phyloP scores from a whole-genome alignment of 345 rosid species.

The Brassica nigra region DNA sequence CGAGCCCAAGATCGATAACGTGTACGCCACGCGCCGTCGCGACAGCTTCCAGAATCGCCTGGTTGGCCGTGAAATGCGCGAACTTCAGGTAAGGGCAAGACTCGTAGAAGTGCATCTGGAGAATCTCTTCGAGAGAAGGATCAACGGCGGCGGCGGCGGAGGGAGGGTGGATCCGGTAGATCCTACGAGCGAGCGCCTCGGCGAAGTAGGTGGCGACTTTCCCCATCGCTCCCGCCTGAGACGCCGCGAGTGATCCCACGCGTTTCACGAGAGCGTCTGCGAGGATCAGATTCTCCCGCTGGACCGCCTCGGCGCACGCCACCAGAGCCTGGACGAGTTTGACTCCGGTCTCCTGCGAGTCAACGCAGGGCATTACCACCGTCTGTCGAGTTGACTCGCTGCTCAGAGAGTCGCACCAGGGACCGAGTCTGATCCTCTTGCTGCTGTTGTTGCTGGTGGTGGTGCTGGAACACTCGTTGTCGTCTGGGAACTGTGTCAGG shows the following conservation, averaged over 20 bases:
- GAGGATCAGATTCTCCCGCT: slow-evolving; percentile 58
- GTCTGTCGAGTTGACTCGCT: slow-evolving; percentile 55
- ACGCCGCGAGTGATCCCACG: slow-evolving; percentile 51
- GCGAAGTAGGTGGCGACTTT: slow-evolving; percentile 79
- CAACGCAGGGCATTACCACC: slow-evolving; percentile 45
- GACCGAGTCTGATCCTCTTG: slow-evolving; percentile 48
- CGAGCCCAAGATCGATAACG: slow-evolving; percentile 77
- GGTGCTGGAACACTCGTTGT: slow-evolving; percentile 27
- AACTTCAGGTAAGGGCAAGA: slow-evolving; percentile 83
- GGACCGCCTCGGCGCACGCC: slow-evolving; percentile 78
- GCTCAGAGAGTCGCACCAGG: neutral
- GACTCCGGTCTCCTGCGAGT: slow-evolving; percentile 83
- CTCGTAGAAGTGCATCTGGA: slow-evolving; percentile 78
- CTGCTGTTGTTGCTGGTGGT: neutral
- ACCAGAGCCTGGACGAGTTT: slow-evolving; percentile 67
- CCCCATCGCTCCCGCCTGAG: slow-evolving; percentile 56
- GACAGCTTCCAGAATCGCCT: slow-evolving; percentile 79
- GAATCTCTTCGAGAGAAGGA: slow-evolving; percentile 49
- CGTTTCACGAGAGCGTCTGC: slow-evolving; percentile 67
- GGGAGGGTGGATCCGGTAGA: slow-evolving; percentile 23
- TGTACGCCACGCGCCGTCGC: slow-evolving; percentile 69
- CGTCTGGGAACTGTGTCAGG: slow-evolving; percentile 55
- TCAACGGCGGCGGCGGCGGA: slow-evolving; percentile 16
- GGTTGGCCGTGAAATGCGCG: slow-evolving; percentile 95
- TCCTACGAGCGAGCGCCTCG: slow-evolving; percentile 66